Percentiles rank a stretch among this genome's conserved stretches.
Evolutionary conservation across 371 early-diverging fungal genomes (phyloP).

Genomic region (Lichtheimia ramosa): DNA sequence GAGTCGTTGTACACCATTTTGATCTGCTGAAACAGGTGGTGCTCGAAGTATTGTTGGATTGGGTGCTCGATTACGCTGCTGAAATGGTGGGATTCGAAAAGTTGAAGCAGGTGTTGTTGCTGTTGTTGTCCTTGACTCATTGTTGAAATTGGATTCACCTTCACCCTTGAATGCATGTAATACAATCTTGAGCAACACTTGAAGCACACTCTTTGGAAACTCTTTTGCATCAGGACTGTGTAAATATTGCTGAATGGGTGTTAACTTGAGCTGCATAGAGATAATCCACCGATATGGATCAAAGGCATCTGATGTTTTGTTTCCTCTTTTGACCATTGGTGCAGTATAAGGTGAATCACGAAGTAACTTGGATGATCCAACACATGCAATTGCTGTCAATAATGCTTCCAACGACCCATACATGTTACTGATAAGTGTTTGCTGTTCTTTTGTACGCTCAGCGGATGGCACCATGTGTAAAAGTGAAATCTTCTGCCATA

Average conservation of each 20-base stretch:
- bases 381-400: constrained; percentile 57
- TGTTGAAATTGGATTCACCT: constrained; percentile 50
- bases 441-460: constrained; percentile 24
- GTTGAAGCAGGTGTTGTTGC: not conserved
- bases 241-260: constrained; percentile 51
- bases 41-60: constrained; percentile 28
- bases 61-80: constrained; percentile 22
- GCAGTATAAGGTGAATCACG: constrained; percentile 72
- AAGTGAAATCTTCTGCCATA: constrained; percentile 58
- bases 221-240: constrained; percentile 35
- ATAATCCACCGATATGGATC: constrained; percentile 72
- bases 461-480: constrained; percentile 20
- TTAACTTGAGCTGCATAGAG: constrained; percentile 50
- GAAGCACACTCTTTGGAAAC: constrained; percentile 50
- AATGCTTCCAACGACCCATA: constrained; percentile 55
- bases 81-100: too few relatives aligned
- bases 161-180: constrained; percentile 73
- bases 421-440: constrained; percentile 28
- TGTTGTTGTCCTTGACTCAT: constrained; percentile 22
- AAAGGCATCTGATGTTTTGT: constrained; percentile 55
- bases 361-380: constrained; percentile 62
- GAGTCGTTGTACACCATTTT: constrained; percentile 69
- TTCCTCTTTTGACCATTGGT: constrained; percentile 56
- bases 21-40: constrained; percentile 51
- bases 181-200: constrained; percentile 57